These are phyloP conservation scores for Rhizoclosmatium globosum DNA, from an alignment of 192 early-diverging fungal species.

Conservation along the genomic window DNA sequence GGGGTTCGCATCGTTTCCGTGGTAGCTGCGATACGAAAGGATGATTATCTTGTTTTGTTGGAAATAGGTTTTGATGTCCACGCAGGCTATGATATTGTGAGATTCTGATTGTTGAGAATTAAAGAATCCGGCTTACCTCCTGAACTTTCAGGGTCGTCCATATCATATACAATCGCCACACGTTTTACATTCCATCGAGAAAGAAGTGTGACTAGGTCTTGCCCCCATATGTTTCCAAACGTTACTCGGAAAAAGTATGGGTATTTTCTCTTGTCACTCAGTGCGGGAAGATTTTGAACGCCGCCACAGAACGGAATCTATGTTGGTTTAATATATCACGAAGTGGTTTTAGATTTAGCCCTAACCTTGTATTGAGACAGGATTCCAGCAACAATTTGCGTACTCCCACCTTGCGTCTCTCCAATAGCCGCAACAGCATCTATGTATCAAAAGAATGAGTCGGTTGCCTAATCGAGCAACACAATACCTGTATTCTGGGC, in stretches of 20 bases:
- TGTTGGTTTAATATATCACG: neutral
- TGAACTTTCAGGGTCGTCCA: neutral
- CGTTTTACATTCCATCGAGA: constrained; percentile 1
- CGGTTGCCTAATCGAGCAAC: neutral
- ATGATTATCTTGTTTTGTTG: neutral
- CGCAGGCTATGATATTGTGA: constrained; percentile 5
- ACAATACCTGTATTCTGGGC: neutral
- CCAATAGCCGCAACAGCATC: neutral
- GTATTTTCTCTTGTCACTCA: neutral
- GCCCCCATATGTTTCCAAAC: constrained; percentile 9
- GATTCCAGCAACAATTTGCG: neutral
- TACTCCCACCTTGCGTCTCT: neutral
- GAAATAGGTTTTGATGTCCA: constrained; percentile 5
- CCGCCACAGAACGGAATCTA: constrained; percentile 15
- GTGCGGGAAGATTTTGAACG: constrained; percentile 1
- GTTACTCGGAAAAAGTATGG: constrained; percentile 6
- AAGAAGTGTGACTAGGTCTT: neutral
- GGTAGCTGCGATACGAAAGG: neutral
- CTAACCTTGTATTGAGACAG: constrained; percentile 9
- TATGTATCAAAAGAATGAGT: neutral
- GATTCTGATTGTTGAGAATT: neutral
- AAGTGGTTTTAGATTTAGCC: neutral
- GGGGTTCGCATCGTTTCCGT: neutral
- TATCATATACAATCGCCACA: constrained; percentile 5
- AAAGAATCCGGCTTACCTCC: neutral